Percentiles rank a stretch among this genome's conserved stretches.
These are phyloP conservation scores for Neoboletus subvelutipes DNA, from an alignment of 768 basidiomycete genomes.

Conservation along the genomic window DNA sequence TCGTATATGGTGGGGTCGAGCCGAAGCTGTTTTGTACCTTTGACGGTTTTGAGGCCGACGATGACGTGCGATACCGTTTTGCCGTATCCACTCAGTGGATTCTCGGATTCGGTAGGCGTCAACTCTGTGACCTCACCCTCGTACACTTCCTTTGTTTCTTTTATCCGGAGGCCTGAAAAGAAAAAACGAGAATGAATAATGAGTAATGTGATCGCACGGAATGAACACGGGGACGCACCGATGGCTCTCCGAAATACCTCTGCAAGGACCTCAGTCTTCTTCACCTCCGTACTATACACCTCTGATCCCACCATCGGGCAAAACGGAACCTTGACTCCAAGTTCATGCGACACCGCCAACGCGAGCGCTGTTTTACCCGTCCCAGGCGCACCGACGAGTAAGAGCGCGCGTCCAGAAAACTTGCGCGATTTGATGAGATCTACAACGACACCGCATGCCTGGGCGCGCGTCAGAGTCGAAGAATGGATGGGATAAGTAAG, in stretches of 20 bases:
- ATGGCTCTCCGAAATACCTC: slow-evolving; percentile 95
- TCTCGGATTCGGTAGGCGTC: slow-evolving; percentile 94
- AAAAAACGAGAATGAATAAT: background rate
- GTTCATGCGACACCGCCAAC: slow-evolving; percentile 91
- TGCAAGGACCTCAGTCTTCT: slow-evolving; percentile 97
- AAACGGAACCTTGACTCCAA: slow-evolving; percentile 94
- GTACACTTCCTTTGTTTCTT: slow-evolving; percentile 98
- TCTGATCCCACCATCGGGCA: slow-evolving; percentile 99
- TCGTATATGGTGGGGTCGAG: slow-evolving; percentile 96
- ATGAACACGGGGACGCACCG: slow-evolving; percentile 51
- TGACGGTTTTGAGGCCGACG: slow-evolving; percentile 91
- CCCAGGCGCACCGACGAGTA: slow-evolving; percentile 93
- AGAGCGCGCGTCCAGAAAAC: slow-evolving; percentile 89
- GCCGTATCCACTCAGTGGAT: slow-evolving; percentile 95
- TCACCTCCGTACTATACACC: slow-evolving; percentile 95
- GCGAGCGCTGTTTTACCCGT: slow-evolving; percentile 98
- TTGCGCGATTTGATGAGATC: slow-evolving; percentile 89
- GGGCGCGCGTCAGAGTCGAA: background rate
- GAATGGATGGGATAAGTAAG: background rate
- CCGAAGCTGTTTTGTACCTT: slow-evolving; percentile 90
- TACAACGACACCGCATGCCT: slow-evolving; percentile 92
- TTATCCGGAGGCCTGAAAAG: slow-evolving; percentile 78
- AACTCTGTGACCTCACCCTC: slow-evolving; percentile 98
- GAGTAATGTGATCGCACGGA: background rate
- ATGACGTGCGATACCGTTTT: slow-evolving; percentile 99